Conservation (phyloP, 768 basidiomycete species). For the Butyriboletus loyo region DNA sequence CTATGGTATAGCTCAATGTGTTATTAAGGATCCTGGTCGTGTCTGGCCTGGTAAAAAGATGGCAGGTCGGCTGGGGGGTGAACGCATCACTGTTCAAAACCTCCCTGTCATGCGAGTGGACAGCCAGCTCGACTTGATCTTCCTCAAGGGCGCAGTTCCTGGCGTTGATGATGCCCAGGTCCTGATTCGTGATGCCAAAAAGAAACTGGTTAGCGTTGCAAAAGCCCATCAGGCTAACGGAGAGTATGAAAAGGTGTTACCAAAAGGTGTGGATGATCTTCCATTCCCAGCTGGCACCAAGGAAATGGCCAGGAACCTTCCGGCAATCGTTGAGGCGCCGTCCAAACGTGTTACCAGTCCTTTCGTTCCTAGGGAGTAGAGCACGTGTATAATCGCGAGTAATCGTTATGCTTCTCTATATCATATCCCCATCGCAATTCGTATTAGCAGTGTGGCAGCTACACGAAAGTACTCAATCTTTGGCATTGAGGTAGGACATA, state of each 20-base stretch:
- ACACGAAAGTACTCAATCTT: not conserved
- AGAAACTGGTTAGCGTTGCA: constrained; percentile 66
- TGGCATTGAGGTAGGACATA: not conserved
- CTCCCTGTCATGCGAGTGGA: constrained; percentile 88
- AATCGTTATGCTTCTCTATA: constrained; percentile 4
- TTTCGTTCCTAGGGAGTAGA: constrained; percentile 70
- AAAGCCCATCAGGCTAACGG: constrained; percentile 67
- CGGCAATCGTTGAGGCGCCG: constrained; percentile 66
- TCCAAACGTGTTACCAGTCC: constrained; percentile 72
- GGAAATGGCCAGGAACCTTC: constrained; percentile 66
- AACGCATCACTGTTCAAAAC: constrained; percentile 82
- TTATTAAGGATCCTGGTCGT: constrained; percentile 84
- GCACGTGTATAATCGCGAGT: constrained; percentile 7
- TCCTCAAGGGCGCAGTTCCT: constrained; percentile 87
- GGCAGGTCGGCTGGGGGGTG: constrained; percentile 90
- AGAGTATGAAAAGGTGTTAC: constrained; percentile 71
- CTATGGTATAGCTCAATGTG: not conserved
- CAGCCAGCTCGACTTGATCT: constrained; percentile 80
- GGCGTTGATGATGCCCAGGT: constrained; percentile 89
- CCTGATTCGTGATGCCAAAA: constrained; percentile 83
- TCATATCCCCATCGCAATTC: not conserved
- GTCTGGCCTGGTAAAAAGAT: constrained; percentile 98
- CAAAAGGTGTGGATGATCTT: constrained; percentile 77
- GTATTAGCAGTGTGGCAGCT: not conserved
- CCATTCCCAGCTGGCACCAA: constrained; percentile 91